phyloP scores from a whole-genome alignment of 202 grass and related monocot species.

The Setaria viridis region DNA sequence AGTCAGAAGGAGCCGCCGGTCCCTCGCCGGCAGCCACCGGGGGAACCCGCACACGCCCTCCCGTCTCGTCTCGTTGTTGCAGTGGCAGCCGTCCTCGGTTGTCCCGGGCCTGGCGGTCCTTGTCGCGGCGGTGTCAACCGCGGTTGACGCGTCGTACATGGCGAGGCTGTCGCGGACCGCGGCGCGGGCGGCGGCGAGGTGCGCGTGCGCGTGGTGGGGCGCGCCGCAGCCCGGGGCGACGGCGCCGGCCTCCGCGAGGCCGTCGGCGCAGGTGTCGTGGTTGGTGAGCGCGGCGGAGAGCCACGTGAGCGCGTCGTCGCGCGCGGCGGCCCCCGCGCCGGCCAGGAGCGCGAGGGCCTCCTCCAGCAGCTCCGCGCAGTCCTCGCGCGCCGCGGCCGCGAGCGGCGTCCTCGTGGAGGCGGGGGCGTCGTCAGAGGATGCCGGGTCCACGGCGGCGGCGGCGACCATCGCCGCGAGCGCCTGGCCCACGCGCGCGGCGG shows the following conservation, averaged over 20 bases:
- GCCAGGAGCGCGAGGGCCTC: constrained; percentile 52
- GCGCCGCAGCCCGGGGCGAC: neutral
- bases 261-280: constrained; percentile 67
- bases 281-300: constrained; percentile 67
- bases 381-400: constrained; percentile 45
- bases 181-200: constrained; percentile 40
- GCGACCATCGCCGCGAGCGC: constrained; percentile 20
- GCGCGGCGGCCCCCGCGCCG: neutral
- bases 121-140: too few species aligned
- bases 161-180: constrained; percentile 54
- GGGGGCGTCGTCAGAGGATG: neutral
- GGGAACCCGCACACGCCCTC: constrained; percentile 37
- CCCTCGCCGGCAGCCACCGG: constrained; percentile 44
- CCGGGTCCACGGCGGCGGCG: neutral
- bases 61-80: neutral
- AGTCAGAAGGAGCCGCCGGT: constrained; percentile 48
- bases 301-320: constrained; percentile 57
- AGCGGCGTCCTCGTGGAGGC: neutral
- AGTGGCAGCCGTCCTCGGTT: neutral
- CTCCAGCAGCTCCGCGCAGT: constrained; percentile 70
- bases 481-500: neutral
- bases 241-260: constrained; percentile 51
- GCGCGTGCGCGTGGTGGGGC: neutral
- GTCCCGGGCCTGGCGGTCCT: neutral
- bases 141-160: constrained; percentile 24